Evolutionary conservation across 2,329 filamentous ascomycete genomes (phyloP), one percentile per base, ranked within the genome.

Genomic region (Dichotomopilus funicola): DNA sequence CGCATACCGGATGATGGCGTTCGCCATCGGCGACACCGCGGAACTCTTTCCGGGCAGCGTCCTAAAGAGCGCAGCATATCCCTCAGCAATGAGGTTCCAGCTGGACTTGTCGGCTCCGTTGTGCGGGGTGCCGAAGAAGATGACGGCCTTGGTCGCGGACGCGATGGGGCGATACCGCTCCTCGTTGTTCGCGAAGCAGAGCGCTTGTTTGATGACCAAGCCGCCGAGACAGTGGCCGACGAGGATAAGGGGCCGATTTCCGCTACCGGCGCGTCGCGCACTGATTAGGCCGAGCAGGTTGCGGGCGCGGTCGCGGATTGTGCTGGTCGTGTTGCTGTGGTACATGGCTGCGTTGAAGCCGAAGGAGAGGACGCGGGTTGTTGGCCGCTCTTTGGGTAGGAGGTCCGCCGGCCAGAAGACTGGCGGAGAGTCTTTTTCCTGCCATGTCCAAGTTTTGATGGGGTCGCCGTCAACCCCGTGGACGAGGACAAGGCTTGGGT

Each of bases 381-480:
- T 8, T 34, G 54, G 49, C n/a, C 40, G 31, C 5, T n/a, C 41
- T 2, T 11, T 11, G 2, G 54, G 54, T 7, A 52, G 38, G 6
- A 56, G 37, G 5, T 56, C 49, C 11, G 5, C 11, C 0, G 54
- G 49, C 54, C 54, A 56, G 5, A 31, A 33, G 9, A 56, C 43
- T 27, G 19, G 19, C 6, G 9, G 13, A 13, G 40, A 8, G 42
- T 7, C 7, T 9, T 36, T 40, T n/a, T 44, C n/a, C 42, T 11
- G 5, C 54, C 54, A 56, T 44, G 54, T 56, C 42, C 42, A 44
- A 4, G 42, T 27, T n/a, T 38, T 19, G 38, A 44, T 6, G 33
- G n/a, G 19, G 10, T 56, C 49, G 33, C 54, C 54, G 12, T 49
- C 35, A 0, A 56, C n/a, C 8, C 54, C 54, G 54, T 56, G 54